Evolutionary conservation across 176 grass and related monocot genomes (phyloP), one percentile per base, ranked within the genome.

Genomic region (Avena insularis): DNA sequence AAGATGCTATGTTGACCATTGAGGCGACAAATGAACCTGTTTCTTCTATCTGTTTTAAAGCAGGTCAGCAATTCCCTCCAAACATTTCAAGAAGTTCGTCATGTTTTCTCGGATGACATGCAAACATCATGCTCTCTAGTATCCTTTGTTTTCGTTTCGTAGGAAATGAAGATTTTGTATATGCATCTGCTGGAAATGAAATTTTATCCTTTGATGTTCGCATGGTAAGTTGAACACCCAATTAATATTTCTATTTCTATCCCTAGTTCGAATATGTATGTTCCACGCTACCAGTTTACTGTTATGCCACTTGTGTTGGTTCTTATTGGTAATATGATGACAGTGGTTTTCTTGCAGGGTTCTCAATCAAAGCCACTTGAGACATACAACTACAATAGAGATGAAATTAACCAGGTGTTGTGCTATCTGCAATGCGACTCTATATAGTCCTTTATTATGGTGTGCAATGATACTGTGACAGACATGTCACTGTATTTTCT

Each of bases 341-440:
- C 48, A 58, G 33, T 83, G 56, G 4, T 67, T 87, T 76, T 88
- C 53, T 92, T 83, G 29, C 86, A 95, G 96, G 92, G 90, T 79
- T 86, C 93, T 82, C 85, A 90, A 71, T 90, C 91, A 87, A 87
- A 92, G 77, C 90, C 93, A 85, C 63, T 94, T 56, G 92, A 98
- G 51, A 94, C 88, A 50, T 98, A 98, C 79, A 94, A 58, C 82
- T 95, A 94, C 80, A 98, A 98, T 84, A 98, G 94, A 81, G 96
- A 98, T 80, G 96, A 98, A 87, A 96, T 98, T 38, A 98, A 98
- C 90, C 96, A 98, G 93, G 96, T 98, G 79, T 35, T 55, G 12
- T 87, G 36, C 50, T 87, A 65, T 85, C 46, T 64, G 38, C 57
- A 74, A 79, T 20, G 47, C 12, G 4, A 80, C 27, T 80, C 15